Evolutionary conservation across 139 green algal species (phyloP).

Genomic region (Picochlorum sp.): DNA sequence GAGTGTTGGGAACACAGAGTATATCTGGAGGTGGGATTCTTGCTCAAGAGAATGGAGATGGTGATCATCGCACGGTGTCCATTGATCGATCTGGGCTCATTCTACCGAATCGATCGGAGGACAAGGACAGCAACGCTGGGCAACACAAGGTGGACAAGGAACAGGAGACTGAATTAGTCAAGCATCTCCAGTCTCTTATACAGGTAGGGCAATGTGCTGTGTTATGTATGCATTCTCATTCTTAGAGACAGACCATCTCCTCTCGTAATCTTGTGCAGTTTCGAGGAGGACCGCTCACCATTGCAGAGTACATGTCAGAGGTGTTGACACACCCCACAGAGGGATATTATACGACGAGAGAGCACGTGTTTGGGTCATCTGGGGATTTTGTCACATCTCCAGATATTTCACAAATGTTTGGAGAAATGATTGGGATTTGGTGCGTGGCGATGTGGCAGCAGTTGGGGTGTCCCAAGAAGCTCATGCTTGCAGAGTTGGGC

Average conservation of each 20-base stretch:
- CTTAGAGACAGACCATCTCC: no score
- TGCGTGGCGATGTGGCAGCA: slow-evolving; percentile 70
- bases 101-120: neutral
- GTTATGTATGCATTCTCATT: no score
- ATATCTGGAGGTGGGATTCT: neutral
- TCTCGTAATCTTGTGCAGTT: slow-evolving; percentile 45
- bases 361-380: slow-evolving; percentile 78
- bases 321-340: slow-evolving; percentile 65
- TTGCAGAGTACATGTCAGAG: slow-evolving; percentile 89
- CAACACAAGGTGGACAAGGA: slow-evolving; percentile 9
- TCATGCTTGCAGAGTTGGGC: slow-evolving; percentile 88
- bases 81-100: slow-evolving; percentile 3
- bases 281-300: slow-evolving; percentile 76
- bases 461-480: slow-evolving; percentile 57
- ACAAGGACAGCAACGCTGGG: neutral
- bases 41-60: neutral
- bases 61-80: neutral
- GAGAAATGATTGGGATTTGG: slow-evolving; percentile 96
- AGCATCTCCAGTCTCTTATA: slow-evolving; percentile 44
- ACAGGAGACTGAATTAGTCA: slow-evolving; percentile 35
- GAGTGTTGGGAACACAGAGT: no score
- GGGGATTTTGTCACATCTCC: slow-evolving; percentile 96
- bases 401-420: slow-evolving; percentile 96
- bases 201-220: slow-evolving; percentile 7
- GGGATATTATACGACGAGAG: slow-evolving; percentile 67